Conservation (phyloP, 345 rosid genomes). For the Gossypium sturtianum region DNA sequence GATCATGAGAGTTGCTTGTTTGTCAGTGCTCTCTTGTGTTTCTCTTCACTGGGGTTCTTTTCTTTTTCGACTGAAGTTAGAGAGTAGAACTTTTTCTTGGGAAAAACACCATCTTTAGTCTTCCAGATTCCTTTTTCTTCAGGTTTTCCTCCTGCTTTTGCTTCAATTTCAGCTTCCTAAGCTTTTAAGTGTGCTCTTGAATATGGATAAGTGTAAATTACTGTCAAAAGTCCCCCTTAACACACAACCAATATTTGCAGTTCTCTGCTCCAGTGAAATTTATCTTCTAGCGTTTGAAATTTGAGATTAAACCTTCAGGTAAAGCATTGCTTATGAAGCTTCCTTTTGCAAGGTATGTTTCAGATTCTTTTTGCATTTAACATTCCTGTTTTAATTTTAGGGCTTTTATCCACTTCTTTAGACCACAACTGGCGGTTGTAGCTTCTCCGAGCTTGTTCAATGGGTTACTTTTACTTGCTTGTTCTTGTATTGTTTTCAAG, state of each 20-base stretch:
- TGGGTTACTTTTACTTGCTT: constrained; percentile 34
- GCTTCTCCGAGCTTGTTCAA: constrained; percentile 26
- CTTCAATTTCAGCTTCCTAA: constrained; percentile 5
- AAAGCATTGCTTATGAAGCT: constrained; percentile 6
- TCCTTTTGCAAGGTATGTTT: constrained; percentile 15
- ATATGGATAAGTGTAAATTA: not conserved
- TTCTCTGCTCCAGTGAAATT: not conserved
- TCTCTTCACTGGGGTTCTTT: not conserved
- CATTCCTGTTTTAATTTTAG: constrained; percentile 17
- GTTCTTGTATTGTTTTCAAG: constrained; percentile 37
- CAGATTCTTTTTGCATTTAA: constrained; percentile 10
- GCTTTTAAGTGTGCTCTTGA: not conserved
- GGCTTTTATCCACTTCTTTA: constrained; percentile 14
- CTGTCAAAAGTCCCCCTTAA: too few relatives aligned
- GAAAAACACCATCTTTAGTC: not conserved
- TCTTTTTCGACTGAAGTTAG: not conserved
- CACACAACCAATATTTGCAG: constrained; percentile 5
- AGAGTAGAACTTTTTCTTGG: not conserved
- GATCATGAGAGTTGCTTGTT: constrained; percentile 23
- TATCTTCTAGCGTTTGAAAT: not conserved
- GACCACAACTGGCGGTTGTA: constrained; percentile 7
- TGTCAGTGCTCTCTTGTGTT: constrained; percentile 7
- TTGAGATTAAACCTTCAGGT: constrained; percentile 7
- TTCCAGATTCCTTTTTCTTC: not conserved
- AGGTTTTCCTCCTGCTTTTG: constrained; percentile 12